Base-by-base conservation (phyloP, 495 filamentous ascomycete genomes). In the Choiromyces venosus region DNA sequence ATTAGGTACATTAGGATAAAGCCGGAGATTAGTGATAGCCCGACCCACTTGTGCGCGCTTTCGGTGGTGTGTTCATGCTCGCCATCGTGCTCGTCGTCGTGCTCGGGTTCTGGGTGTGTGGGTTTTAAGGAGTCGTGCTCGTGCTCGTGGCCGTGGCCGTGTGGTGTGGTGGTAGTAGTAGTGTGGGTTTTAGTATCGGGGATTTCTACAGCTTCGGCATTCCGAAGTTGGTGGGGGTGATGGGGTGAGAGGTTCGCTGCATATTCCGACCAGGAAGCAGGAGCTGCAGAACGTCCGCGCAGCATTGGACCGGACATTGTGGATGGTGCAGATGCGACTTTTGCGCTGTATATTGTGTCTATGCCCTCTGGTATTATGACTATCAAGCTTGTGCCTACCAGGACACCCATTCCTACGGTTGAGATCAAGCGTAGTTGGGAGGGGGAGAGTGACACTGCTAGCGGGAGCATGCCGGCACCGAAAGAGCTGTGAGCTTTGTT, bases 1-100 rank as follows among this genome's bases (percentile, higher is more conserved):
- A 99, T 90, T 16, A 99, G 88, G 82, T 96, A 97, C 95, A 99
- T 99, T 72, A 99, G 85, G 73, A 96, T 89, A 83, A 99, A 99
- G 16, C 95, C 95, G 33, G 91, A 84, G 72, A 96, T 89, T 19
- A 99, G 84, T 0, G 94, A 91, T 68, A 97, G 84, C 18, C 96
- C 96, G 68, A 98, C 91, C 71, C 87, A 85, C 42, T 76, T 76
- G 29, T 78, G 78, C 40, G 76, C 64, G 36, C 40, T 73, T 35
- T 61, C 39, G 73, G 81, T 65, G 76, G 82, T 52, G 73, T n/a
- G 33, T 61, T 73, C 70, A 44, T 70, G 37, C 42, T 75, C 67
- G 74, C 81, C 76, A 64, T 79, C 72, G 65, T 79, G 73, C 25
- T 69, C 73, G n/a, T 77, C 67, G 4, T 76, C 75, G 37, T 67